Evolutionary conservation across 805 yeast species (phyloP), one percentile per base, ranked within the genome.

Genomic region (Saccharomycopsis javanensis): DNA sequence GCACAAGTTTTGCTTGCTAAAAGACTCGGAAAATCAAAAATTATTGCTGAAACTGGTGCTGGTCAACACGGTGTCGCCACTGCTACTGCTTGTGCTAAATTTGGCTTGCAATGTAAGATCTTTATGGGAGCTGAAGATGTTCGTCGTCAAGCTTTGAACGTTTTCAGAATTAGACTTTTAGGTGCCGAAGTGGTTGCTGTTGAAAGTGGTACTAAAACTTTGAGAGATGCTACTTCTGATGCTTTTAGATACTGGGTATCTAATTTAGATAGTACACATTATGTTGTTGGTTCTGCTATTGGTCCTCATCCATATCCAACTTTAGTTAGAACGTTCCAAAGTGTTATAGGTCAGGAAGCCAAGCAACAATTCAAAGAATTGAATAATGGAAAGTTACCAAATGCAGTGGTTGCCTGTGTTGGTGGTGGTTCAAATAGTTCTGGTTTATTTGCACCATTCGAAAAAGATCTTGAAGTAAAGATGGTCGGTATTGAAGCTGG

Each of bases 251-350:
- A 72, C 71, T 94, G 99, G 99, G 97, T 92, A 52, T 82, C 96
- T 3, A 79, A 91, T 65, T 76, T 94, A 62, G 76, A 82, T 63
- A 75, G 87, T 38, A 94, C 99, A 6, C 97, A 94, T 72, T 94
- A 92, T 70, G 86, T 92, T 62, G 96, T 94, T 55, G 99, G 99
- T 55, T 89, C 97, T 1, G 99, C 98, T 50, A 92, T 94, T 68
- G 99, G 99, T 38, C 99, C 99, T 42, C 98, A 94, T 71, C 99
- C 99, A 53, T 94, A 90, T 76, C 99, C 99, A 61, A 90, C 96
- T 18, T 79, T 94, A 70, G 99, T 94, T 34, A 86, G 98, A 75
- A 92, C 99, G 16, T 91, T 94, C 89, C 99, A 94, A 78, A 82
- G 91, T 69, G 95, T 94, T 34, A 94, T 94, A 72, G 99, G 99